Evolutionary conservation across 768 basidiomycete species (phyloP).

Genomic region (Leccinum arenicola): DNA sequence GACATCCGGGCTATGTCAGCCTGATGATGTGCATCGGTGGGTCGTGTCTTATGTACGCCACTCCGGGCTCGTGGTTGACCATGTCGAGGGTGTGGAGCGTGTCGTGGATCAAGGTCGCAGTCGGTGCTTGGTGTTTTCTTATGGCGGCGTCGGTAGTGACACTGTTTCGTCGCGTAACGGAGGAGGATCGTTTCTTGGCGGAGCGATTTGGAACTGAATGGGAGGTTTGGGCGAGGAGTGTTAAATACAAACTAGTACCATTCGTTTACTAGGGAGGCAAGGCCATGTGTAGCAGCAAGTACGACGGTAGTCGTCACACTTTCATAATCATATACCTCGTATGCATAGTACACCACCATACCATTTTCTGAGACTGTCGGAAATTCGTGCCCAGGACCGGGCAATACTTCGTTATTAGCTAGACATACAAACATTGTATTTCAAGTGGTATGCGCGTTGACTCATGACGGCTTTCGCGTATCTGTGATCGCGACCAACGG

Average conservation of each 20-base stretch:
- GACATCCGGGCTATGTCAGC: slow-evolving; percentile 27
- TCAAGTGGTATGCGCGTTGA: too few relatives aligned
- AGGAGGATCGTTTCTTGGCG: slow-evolving; percentile 20
- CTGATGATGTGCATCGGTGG: background rate
- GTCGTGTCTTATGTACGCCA: background rate
- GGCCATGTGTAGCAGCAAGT: background rate
- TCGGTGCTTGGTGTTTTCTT: background rate
- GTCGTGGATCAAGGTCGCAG: background rate
- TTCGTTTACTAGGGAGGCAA: background rate
- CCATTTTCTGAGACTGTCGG: too few relatives aligned
- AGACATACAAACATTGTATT: too few relatives aligned
- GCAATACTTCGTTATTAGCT: too few relatives aligned
- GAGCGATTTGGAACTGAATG: slow-evolving; percentile 19
- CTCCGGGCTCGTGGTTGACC: slow-evolving; percentile 2
- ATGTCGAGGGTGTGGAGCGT: slow-evolving; percentile 1
- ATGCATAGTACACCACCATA: too few relatives aligned
- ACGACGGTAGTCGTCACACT: too few relatives aligned
- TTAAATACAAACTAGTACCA: slow-evolving; percentile 8
- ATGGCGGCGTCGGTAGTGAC: background rate
- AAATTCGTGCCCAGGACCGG: too few relatives aligned
- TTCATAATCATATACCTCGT: too few relatives aligned
- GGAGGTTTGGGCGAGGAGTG: slow-evolving; percentile 16
- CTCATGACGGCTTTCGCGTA: too few relatives aligned
- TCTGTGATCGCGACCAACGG: too few relatives aligned
- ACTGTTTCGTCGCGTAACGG: slow-evolving; percentile 14